Percentiles rank a stretch among this genome's conserved stretches.
phyloP scores from a whole-genome alignment of 2,329 filamentous ascomycete species.

The Aschersonia sp. region DNA sequence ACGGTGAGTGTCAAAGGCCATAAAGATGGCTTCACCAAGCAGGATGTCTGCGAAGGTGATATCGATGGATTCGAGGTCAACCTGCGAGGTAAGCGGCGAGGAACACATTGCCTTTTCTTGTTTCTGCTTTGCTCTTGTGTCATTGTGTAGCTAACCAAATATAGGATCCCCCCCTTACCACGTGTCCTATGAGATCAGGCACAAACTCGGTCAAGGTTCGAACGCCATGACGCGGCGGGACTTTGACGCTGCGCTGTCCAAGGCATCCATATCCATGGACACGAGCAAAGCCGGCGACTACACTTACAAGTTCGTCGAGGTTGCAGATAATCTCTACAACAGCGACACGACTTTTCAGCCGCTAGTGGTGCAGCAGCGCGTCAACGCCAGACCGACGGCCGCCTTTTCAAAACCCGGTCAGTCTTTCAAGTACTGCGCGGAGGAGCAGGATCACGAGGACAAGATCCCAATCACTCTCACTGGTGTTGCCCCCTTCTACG shows the following conservation, averaged over 20 bases:
- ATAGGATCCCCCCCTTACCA: constrained; percentile 66
- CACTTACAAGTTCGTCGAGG: constrained; percentile 69
- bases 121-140: background rate
- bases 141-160: constrained; percentile 13
- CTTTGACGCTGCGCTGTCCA: constrained; percentile 62
- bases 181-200: constrained; percentile 66
- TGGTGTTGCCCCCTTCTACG: constrained; percentile 72
- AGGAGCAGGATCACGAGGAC: constrained; percentile 70
- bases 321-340: constrained; percentile 79
- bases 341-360: constrained; percentile 53
- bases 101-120: background rate
- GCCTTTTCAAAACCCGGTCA: constrained; percentile 76
- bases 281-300: constrained; percentile 72
- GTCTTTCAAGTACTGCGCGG: constrained; percentile 89
- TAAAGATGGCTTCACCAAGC: constrained; percentile 49
- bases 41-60: constrained; percentile 85
- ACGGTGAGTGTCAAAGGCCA: constrained; percentile 42
- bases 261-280: constrained; percentile 72
- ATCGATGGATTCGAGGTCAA: constrained; percentile 76
- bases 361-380: constrained; percentile 63
- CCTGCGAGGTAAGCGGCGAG: constrained; percentile 48
- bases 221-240: constrained; percentile 15
- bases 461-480: constrained; percentile 75
- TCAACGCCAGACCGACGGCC: constrained; percentile 72
- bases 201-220: constrained; percentile 48